A percentile compares a stretch with the other conserved stretches of the same genome.
Conservation (phyloP, 176 grass and related monocot species). For the Aegilops bicornis region DNA sequence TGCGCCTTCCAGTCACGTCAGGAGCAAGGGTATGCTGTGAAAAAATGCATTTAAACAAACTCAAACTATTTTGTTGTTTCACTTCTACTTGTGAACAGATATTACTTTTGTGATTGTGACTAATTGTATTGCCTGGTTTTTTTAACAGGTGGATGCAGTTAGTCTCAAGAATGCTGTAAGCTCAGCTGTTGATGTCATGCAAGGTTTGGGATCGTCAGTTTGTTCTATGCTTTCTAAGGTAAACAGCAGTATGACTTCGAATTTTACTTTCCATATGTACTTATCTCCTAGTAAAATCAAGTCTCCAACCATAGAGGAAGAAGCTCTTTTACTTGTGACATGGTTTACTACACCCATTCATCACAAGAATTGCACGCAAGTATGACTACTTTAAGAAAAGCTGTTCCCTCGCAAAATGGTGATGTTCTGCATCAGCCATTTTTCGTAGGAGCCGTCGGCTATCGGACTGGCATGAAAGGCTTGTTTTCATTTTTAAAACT, state of each 20-base stretch:
- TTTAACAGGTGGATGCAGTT: constrained; percentile 69
- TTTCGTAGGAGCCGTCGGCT: background rate
- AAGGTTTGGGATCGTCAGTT: constrained; percentile 80
- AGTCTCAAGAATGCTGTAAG: constrained; percentile 81
- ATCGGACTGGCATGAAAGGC: background rate
- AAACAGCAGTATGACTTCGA: background rate
- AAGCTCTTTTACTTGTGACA: background rate
- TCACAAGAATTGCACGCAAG: background rate
- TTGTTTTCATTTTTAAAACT: background rate
- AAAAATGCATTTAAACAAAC: constrained; percentile 17
- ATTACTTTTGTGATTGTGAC: constrained; percentile 17
- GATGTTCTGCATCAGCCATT: background rate
- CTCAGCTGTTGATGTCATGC: constrained; percentile 92
- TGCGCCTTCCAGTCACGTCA: constrained; percentile 69
- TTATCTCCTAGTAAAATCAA: background rate
- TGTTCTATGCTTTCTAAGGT: constrained; percentile 77
- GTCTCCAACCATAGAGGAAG: background rate
- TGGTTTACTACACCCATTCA: background rate
- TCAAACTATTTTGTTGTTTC: background rate
- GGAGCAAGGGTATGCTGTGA: constrained; percentile 68
- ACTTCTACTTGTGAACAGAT: background rate
- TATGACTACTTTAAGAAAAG: constrained; percentile 3
- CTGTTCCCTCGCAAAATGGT: background rate
- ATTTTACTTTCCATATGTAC: background rate
- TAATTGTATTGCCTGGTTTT: constrained; percentile 21